Base-by-base conservation (phyloP, 1,284 basidiomycete genomes). In the Microstroma glucosiphilum region DNA sequence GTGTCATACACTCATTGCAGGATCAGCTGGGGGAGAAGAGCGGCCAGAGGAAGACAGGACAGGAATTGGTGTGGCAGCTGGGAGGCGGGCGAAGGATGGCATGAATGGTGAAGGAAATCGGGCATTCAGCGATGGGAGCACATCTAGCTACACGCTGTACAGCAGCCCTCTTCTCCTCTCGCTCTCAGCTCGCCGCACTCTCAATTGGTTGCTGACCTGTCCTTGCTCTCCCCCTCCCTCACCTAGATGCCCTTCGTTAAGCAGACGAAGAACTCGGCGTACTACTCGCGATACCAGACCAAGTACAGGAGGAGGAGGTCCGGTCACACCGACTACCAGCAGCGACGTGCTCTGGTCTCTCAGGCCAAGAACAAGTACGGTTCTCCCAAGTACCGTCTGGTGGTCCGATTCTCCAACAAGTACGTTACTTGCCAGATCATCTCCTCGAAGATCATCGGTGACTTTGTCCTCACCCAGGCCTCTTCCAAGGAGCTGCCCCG, bases 291-390 rank as follows among this genome's bases (percentile, higher is more conserved):
- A 71, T 96, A 90, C 87, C 92, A 96, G 84, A 71, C 72, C 70
- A 80, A 80, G 74, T 80, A 79, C 83, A 89, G 93, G 79, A 86
- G 93, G 79, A 70, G 76, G 59, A 66, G 76, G 59, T 96, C 98
- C 85, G 96, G 96, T 67, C 96, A 92, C 85, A 99, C 96, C 73
- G 96, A 98, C 82, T 98, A 97, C 87, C 96, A 97, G 80, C 94
- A 94, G 65, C 90, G 94, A 77, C 94, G 96, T 84, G 88, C 92
- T 76, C 86, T 98, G 62, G 87, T 96, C 71, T 87, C 90, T 64
- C 96, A 99, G 86, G 92, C 94, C 71, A 99, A 98, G 87, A 98
- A 97, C 89, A 98, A 98, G 86, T 98, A 97, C 61, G 94, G 96
- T 78, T 91, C 92, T 43, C 93, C 92, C 69, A 97, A 97, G 85